Percentiles rank a stretch among this genome's conserved stretches.
phyloP scores from a whole-genome alignment of 495 filamentous ascomycete species.

The Diplogelasinospora grovesii region DNA sequence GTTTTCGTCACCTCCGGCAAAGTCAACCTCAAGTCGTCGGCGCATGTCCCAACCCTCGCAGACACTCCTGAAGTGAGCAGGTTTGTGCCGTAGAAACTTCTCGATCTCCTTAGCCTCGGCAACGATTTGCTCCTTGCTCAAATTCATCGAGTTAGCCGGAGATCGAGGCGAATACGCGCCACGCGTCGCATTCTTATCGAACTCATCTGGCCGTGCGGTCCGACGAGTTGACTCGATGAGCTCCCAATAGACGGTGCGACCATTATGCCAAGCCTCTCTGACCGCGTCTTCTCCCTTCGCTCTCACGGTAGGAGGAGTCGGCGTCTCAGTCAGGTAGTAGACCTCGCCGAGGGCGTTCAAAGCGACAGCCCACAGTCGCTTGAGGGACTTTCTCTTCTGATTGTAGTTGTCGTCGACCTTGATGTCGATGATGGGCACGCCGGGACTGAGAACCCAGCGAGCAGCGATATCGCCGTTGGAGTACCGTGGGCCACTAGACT shows the following conservation, averaged over 20 bases:
- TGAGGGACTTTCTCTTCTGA: slow-evolving; percentile 54
- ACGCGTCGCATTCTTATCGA: slow-evolving; percentile 44
- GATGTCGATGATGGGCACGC: slow-evolving; percentile 84
- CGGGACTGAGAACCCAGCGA: slow-evolving; percentile 83
- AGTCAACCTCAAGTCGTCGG: slow-evolving; percentile 79
- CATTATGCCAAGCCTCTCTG: slow-evolving; percentile 66
- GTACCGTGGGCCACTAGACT: slow-evolving; percentile 57
- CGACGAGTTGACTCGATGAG: slow-evolving; percentile 71
- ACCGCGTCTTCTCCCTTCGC: slow-evolving; percentile 49
- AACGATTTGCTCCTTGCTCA: slow-evolving; percentile 60
- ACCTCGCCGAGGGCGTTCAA: slow-evolving; percentile 91
- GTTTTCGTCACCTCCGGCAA: slow-evolving; percentile 68
- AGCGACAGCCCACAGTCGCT: slow-evolving; percentile 76
- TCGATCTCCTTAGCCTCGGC: slow-evolving; percentile 79
- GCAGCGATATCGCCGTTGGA: slow-evolving; percentile 71
- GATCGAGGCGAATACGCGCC: slow-evolving; percentile 45
- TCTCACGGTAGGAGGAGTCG: slow-evolving; percentile 34
- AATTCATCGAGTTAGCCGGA: slow-evolving; percentile 52
- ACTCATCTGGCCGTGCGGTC: slow-evolving; percentile 56
- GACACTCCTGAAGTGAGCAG: slow-evolving; percentile 67
- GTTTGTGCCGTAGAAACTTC: slow-evolving; percentile 64
- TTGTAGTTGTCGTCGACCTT: slow-evolving; percentile 78
- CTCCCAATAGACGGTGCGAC: slow-evolving; percentile 72
- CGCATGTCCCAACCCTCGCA: slow-evolving; percentile 93
- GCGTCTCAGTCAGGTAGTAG: slow-evolving; percentile 70